phyloP scores from a whole-genome alignment of 2,329 filamentous ascomycete genomes.

The Thelonectria discophora region DNA sequence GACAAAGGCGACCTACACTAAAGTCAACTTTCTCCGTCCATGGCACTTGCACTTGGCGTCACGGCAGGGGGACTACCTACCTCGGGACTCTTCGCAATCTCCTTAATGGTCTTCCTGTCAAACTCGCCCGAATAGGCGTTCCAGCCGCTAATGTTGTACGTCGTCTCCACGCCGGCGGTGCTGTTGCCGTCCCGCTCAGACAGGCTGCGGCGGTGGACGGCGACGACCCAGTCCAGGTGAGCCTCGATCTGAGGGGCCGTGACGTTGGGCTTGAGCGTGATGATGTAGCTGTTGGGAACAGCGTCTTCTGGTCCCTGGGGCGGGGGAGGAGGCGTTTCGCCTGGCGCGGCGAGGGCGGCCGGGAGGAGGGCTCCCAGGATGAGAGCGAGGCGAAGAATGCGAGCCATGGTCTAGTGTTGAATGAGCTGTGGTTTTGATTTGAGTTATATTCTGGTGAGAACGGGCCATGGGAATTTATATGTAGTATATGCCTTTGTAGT shows the following conservation, averaged over 20 bases:
- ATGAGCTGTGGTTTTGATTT: too few species aligned
- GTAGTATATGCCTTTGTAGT: too few species aligned
- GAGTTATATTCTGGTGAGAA: background rate
- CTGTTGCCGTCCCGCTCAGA: slow-evolving; percentile 54
- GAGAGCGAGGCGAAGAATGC: slow-evolving; percentile 44
- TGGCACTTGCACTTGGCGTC: slow-evolving; percentile 23
- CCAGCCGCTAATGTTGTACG: slow-evolving; percentile 43
- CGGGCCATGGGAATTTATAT: background rate
- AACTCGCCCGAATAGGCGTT: slow-evolving; percentile 56
- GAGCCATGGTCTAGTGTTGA: slow-evolving; percentile 42
- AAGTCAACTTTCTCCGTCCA: slow-evolving; percentile 3
- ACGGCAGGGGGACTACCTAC: slow-evolving; percentile 39
- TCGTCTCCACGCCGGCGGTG: slow-evolving; percentile 48
- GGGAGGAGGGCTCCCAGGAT: slow-evolving; percentile 46
- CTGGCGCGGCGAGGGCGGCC: slow-evolving; percentile 43
- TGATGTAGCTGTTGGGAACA: slow-evolving; percentile 58
- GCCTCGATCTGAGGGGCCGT: slow-evolving; percentile 54
- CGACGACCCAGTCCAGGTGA: slow-evolving; percentile 58
- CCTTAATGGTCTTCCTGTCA: slow-evolving; percentile 50
- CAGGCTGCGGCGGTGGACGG: slow-evolving; percentile 63
- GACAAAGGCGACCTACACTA: slow-evolving; percentile 35
- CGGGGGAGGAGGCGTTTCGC: background rate
- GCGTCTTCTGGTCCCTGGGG: background rate
- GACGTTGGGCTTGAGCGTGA: slow-evolving; percentile 65
- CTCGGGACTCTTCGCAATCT: slow-evolving; percentile 52